Percentiles rank a stretch among this genome's conserved stretches.
Conservation (phyloP, 2,329 filamentous ascomycete species). For the Rhinocladiella mackenziei region DNA sequence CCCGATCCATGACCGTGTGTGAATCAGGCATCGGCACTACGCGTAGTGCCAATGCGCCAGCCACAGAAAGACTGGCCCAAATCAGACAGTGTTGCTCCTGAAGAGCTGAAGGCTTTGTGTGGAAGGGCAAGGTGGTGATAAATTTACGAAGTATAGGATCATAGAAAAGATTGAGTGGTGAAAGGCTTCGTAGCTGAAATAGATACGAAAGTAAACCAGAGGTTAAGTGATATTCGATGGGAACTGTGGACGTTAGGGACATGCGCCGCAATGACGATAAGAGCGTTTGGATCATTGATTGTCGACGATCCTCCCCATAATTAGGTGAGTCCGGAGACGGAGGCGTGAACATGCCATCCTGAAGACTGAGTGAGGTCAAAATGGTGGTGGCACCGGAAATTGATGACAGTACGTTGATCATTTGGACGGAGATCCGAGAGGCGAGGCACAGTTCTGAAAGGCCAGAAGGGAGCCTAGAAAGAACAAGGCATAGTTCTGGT, state of each 20-base stretch:
- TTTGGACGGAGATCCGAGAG: slow-evolving; percentile 24
- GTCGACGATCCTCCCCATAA: slow-evolving; percentile 12
- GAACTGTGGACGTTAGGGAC: slow-evolving; percentile 13
- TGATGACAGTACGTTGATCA: slow-evolving; percentile 22
- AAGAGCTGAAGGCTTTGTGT: slow-evolving; percentile 9
- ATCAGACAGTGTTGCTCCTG: slow-evolving; percentile 19
- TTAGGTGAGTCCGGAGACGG: not conserved
- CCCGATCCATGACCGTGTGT: slow-evolving; percentile 21
- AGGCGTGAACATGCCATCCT: not conserved
- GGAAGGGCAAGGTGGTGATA: slow-evolving; percentile 17
- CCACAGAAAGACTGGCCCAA: slow-evolving; percentile 23
- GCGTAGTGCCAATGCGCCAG: slow-evolving; percentile 22
- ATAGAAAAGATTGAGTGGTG: slow-evolving; percentile 24
- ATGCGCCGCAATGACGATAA: slow-evolving; percentile 27
- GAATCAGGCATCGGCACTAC: slow-evolving; percentile 19
- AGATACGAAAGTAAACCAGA: slow-evolving; percentile 23
- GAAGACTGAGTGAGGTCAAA: not conserved
- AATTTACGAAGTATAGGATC: slow-evolving; percentile 27
- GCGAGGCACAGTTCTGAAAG: slow-evolving; percentile 21
- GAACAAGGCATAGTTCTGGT: slow-evolving; percentile 17
- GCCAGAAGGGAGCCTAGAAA: slow-evolving; percentile 21
- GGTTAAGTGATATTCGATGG: slow-evolving; percentile 19
- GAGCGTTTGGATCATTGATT: slow-evolving; percentile 17
- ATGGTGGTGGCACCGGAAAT: slow-evolving; percentile 13
- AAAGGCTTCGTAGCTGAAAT: slow-evolving; percentile 21